These are phyloP conservation scores for Nicotiana undulata DNA, from an alignment of 257 asterid species.

Conservation along the genomic window DNA sequence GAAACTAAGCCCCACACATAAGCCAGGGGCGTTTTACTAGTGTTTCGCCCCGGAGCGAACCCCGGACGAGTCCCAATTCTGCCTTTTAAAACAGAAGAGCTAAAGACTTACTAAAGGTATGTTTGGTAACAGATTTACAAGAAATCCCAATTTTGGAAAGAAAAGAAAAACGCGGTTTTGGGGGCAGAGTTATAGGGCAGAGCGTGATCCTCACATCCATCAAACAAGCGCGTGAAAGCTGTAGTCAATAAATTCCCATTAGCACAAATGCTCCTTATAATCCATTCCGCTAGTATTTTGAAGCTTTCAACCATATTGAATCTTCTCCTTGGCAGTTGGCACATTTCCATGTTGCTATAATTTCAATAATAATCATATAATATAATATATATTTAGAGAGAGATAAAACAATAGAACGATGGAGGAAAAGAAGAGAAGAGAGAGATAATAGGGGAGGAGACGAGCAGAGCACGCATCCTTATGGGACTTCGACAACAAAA, in stretches of 20 bases:
- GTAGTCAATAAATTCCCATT: neutral
- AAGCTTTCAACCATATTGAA: constrained; percentile 10
- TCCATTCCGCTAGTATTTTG: neutral
- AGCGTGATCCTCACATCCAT: neutral
- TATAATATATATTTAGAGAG: neutral
- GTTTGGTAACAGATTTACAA: neutral
- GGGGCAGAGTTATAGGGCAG: neutral
- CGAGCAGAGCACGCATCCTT: constrained; percentile 6
- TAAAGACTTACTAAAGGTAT: too few species aligned
- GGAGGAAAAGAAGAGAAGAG: neutral
- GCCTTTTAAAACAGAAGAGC: too few species aligned
- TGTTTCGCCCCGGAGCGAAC: too few species aligned
- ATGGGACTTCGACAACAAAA: neutral
- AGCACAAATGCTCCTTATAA: neutral
- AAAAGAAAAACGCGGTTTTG: neutral
- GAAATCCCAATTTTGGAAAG: neutral
- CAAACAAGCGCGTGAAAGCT: neutral
- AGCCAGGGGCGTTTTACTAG: too few species aligned
- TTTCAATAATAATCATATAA: too few species aligned
- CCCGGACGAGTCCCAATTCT: too few species aligned
- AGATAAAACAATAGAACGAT: neutral
- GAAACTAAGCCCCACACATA: too few species aligned
- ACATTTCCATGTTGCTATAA: neutral
- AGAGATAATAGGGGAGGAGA: neutral
- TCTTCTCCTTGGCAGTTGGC: neutral